Conservation (phyloP, 2,329 filamentous ascomycete genomes). For the Xylaria sp. region DNA sequence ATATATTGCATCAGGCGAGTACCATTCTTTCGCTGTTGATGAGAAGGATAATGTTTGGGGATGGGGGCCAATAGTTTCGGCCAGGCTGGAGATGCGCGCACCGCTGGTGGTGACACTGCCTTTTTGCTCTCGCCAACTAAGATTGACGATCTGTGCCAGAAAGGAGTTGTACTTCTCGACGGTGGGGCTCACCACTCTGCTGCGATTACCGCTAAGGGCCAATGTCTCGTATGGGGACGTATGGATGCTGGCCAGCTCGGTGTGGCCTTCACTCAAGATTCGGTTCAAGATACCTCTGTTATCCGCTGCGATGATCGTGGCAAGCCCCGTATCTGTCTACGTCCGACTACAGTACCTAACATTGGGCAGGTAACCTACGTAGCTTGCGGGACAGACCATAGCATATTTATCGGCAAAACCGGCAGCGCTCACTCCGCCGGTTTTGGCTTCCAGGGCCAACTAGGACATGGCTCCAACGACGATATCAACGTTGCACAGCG, state of each 20-base stretch:
- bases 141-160: conserved; percentile 57
- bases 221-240: conserved; percentile 43
- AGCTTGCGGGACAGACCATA: conserved; percentile 66
- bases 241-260: conserved; percentile 49
- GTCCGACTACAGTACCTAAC: conserved; percentile 60
- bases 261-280: conserved; percentile 52
- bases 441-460: background rate
- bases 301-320: conserved; percentile 61
- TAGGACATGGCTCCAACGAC: background rate
- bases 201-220: background rate
- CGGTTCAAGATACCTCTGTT: conserved; percentile 53
- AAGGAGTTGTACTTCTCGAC: conserved; percentile 59
- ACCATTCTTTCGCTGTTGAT: conserved; percentile 69
- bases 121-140: conserved; percentile 63
- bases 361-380: conserved; percentile 55
- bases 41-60: conserved; percentile 63
- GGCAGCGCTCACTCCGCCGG: background rate
- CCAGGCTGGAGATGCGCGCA: conserved; percentile 60
- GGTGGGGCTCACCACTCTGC: conserved; percentile 68
- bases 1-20: conserved; percentile 52
- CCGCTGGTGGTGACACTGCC: conserved; percentile 63
- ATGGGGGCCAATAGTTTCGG: conserved; percentile 62
- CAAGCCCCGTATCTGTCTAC: conserved; percentile 65
- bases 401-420: background rate
- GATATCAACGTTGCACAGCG: background rate